A percentile compares a stretch with the other conserved stretches of the same genome.
Evolutionary conservation across 2,329 filamentous ascomycete species (phyloP).

Genomic region (Aspergillus sp.): DNA sequence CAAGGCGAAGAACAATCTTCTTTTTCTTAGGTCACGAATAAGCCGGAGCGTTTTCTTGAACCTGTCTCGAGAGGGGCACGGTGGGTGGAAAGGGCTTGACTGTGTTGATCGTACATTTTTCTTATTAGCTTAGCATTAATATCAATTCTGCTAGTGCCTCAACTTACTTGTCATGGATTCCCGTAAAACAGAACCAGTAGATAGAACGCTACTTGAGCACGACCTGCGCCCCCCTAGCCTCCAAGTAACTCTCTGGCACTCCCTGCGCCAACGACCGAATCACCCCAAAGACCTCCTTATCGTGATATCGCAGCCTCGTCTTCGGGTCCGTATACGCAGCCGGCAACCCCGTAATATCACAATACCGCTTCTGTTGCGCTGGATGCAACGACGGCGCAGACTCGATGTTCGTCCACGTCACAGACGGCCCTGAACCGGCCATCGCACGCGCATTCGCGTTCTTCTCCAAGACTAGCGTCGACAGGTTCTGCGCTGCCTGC

Average conservation of each 20-base stretch:
- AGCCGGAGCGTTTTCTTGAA: slow-evolving; percentile 96
- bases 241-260: slow-evolving; percentile 79
- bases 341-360: slow-evolving; percentile 89
- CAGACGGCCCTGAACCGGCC: slow-evolving; percentile 55
- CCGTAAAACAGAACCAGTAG: background rate
- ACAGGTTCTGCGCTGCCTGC: slow-evolving; percentile 81
- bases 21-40: slow-evolving; percentile 72
- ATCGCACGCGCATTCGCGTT: slow-evolving; percentile 43
- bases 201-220: slow-evolving; percentile 62
- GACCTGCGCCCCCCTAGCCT: slow-evolving; percentile 84
- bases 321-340: slow-evolving; percentile 92
- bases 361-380: slow-evolving; percentile 79
- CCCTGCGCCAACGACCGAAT: slow-evolving; percentile 76
- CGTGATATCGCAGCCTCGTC: slow-evolving; percentile 84
- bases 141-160: background rate
- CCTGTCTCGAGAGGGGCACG: slow-evolving; percentile 67
- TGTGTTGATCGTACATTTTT: slow-evolving; percentile 74
- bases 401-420: slow-evolving; percentile 95
- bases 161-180: background rate
- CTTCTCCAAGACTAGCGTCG: slow-evolving; percentile 82
- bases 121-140: background rate
- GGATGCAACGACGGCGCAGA: slow-evolving; percentile 77
- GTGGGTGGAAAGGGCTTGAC: slow-evolving; percentile 93
- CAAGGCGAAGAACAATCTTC: slow-evolving; percentile 65
- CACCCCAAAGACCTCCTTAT: slow-evolving; percentile 82